Conservation (phyloP, 73 alveolate genomes). For the Paraurostyla sp. region DNA sequence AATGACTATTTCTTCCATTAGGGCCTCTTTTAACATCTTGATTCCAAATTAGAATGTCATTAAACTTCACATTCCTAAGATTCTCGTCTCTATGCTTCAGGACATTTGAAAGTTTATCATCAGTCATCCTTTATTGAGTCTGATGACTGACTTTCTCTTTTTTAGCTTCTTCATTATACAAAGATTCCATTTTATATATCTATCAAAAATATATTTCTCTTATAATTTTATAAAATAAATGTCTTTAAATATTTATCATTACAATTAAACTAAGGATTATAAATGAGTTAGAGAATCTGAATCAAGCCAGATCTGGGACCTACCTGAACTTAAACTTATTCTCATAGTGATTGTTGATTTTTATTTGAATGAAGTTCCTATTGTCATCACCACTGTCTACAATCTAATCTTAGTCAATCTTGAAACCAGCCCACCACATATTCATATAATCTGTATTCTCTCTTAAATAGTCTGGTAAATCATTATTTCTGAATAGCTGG, state of each 20-base stretch:
- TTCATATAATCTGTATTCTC: slow-evolving; percentile 20
- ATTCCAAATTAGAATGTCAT: slow-evolving; percentile 33
- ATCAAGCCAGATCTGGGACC: slow-evolving; percentile 47
- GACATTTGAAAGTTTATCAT: background rate
- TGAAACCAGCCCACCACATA: slow-evolving; percentile 67
- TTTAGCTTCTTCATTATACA: background rate
- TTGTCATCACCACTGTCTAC: slow-evolving; percentile 28
- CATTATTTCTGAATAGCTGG: slow-evolving; percentile 27
- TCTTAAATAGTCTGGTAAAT: slow-evolving; percentile 22
- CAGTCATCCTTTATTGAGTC: background rate
- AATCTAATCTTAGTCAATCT: slow-evolving; percentile 17
- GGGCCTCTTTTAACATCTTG: slow-evolving; percentile 51
- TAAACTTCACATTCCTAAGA: background rate
- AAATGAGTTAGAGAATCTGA: background rate
- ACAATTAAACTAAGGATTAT: no score
- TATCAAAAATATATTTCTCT: no score
- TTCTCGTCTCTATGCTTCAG: background rate
- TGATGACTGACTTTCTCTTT: background rate
- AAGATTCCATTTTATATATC: background rate
- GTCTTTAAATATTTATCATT: no score
- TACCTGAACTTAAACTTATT: slow-evolving; percentile 45
- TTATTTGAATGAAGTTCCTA: slow-evolving; percentile 13
- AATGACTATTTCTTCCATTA: slow-evolving; percentile 34
- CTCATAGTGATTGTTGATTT: slow-evolving; percentile 50
- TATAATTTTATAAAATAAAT: no score